Evolutionary conservation across 176 grass and related monocot genomes (phyloP), one percentile per base, ranked within the genome.

Genomic region (Canna indica): DNA sequence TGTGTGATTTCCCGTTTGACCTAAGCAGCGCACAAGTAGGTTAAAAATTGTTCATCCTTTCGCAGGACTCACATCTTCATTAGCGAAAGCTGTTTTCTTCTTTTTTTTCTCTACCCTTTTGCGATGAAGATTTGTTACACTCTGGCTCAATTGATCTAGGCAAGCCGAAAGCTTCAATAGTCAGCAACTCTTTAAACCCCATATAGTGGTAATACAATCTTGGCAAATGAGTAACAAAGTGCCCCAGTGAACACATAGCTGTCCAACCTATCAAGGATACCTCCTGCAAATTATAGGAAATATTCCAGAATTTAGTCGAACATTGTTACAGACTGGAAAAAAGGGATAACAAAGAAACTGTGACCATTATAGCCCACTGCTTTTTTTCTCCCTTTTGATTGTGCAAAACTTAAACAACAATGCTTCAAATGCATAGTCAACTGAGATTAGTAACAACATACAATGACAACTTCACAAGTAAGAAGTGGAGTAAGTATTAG

Each of bases 201-300:
- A 22, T 83, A 94, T 11, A 94, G 64, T 38, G 84, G 94, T 57
- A 93, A 41, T 32, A 60, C 84, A 31, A 99, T 86, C 79, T 87
- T 93, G 47, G 93, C 73, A 80, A 99, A 99, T 6, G 90, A 99
- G 83, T 99, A 94, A 82, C 95, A 85, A 52, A 99, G 82, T 24
- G 95, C 95, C 58, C 95, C 95, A 2, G 95, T 88, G 87, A 99
- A 99, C 53, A 94, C 90, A 33, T 99, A 94, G 80, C 95, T 99
- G 79, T 99, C 95, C 60, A 90, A 78, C 79, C 95, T 87, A 68
- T 99, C 95, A 74, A 99, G 90, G 66, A 99, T 94, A 16, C 95
- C 90, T 82, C 95, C 90, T 99, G 85, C 80, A 84, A 64, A 76
- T 60, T 36, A 64, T 53, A 27, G 22, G 38, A 66, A 70, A 38